Conservation (phyloP, 1,284 basidiomycete genomes). For the Boletus subluridellus region DNA sequence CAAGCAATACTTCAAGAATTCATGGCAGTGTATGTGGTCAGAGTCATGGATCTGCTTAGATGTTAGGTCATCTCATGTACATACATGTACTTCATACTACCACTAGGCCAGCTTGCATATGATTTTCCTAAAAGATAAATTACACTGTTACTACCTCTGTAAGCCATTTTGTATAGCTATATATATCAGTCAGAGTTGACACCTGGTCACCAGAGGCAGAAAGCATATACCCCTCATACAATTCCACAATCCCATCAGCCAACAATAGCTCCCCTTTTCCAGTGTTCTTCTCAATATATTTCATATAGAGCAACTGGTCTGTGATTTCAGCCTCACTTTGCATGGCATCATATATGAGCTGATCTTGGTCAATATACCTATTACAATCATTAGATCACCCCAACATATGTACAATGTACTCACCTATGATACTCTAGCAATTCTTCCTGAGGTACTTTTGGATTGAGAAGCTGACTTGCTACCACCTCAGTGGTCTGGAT, state of each 20-base stretch:
- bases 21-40: no score
- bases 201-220: constrained; percentile 12
- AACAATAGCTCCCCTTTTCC: constrained; percentile 18
- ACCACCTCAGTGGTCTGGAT: constrained; percentile 63
- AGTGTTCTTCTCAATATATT: constrained; percentile 45
- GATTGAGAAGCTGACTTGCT: constrained; percentile 61
- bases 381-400: background rate
- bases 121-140: background rate
- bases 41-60: no score
- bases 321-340: constrained; percentile 48
- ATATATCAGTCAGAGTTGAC: constrained; percentile 9
- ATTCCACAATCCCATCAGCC: constrained; percentile 16
- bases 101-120: background rate
- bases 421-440: constrained; percentile 78
- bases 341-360: constrained; percentile 58
- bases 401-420: constrained; percentile 16
- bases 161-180: constrained; percentile 28
- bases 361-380: constrained; percentile 71
- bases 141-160: constrained; percentile 5
- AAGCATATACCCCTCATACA: constrained; percentile 25
- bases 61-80: no score
- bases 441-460: constrained; percentile 63
- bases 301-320: constrained; percentile 54
- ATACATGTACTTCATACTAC: no score
- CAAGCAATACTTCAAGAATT: no score